Evolutionary conservation across 257 asterid genomes (phyloP).

Genomic region (Primulina huaijiensis): DNA sequence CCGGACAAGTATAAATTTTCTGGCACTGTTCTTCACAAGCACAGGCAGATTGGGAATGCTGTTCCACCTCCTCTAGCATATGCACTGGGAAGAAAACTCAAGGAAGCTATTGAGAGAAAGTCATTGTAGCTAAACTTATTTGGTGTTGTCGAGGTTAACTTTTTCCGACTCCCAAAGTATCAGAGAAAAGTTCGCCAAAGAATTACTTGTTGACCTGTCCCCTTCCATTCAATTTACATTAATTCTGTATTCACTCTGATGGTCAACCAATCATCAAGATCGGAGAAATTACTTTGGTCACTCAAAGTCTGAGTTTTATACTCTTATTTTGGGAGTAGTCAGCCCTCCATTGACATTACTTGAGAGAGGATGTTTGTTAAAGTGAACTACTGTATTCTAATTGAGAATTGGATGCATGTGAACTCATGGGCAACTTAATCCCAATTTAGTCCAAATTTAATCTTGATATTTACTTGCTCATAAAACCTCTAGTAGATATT

Average conservation of each 20-base stretch:
- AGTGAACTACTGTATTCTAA: too few relatives aligned
- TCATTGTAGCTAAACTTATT: neutral
- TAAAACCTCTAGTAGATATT: too few relatives aligned
- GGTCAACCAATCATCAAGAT: neutral
- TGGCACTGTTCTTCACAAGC: constrained; percentile 67
- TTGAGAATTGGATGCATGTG: too few relatives aligned
- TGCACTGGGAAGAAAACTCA: constrained; percentile 77
- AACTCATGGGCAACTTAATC: too few relatives aligned
- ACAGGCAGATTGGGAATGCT: constrained; percentile 91
- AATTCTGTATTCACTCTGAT: neutral
- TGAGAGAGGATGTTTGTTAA: too few relatives aligned
- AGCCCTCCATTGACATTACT: too few relatives aligned
- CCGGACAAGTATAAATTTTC: constrained; percentile 69
- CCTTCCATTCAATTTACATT: neutral
- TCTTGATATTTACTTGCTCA: too few relatives aligned
- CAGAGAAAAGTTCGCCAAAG: too few relatives aligned
- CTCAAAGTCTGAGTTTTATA: neutral
- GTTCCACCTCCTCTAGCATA: constrained; percentile 95
- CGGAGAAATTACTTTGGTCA: neutral
- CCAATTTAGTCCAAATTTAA: too few relatives aligned
- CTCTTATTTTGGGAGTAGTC: too few relatives aligned
- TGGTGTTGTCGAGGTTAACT: neutral
- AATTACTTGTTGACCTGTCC: too few relatives aligned
- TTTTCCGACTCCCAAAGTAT: neutral
- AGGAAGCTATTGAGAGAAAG: constrained; percentile 63